A percentile compares a stretch with the other conserved stretches of the same genome.
These are phyloP conservation scores for Lactifluus subvellereus DNA, from an alignment of 768 basidiomycete genomes.

Conservation along the genomic window DNA sequence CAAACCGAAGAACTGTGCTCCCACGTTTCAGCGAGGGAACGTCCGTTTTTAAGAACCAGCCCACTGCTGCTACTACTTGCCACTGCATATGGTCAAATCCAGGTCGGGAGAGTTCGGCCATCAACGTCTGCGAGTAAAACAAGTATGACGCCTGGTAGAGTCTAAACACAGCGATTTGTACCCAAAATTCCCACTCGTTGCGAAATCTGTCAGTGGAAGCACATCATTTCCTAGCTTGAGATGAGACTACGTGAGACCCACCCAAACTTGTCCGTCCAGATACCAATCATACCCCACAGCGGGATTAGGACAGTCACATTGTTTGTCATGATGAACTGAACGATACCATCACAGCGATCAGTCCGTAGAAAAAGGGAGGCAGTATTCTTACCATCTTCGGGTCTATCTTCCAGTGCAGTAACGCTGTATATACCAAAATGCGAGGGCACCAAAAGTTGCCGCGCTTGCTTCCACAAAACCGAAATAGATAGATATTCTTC, in stretches of 20 bases:
- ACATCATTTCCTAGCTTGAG: background rate
- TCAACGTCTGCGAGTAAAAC: constrained; percentile 81
- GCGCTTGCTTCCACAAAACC: constrained; percentile 71
- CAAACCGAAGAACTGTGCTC: constrained; percentile 62
- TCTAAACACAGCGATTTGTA: constrained; percentile 76
- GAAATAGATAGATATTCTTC: constrained; percentile 62
- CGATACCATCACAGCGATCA: background rate
- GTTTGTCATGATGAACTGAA: constrained; percentile 69
- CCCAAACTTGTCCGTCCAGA: constrained; percentile 75
- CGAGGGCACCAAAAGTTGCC: constrained; percentile 61
- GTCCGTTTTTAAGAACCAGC: background rate
- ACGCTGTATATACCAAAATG: constrained; percentile 78
- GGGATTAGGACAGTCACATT: constrained; percentile 72
- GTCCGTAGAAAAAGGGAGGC: constrained; percentile 8
- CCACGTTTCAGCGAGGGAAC: background rate
- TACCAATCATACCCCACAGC: constrained; percentile 80
- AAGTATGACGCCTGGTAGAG: constrained; percentile 85
- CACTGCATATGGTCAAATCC: constrained; percentile 72
- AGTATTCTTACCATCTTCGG: constrained; percentile 68
- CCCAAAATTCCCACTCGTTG: constrained; percentile 85
- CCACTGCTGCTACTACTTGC: constrained; percentile 26
- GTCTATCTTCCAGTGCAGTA: constrained; percentile 58
- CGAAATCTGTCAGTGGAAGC: constrained; percentile 46
- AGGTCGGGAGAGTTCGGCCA: constrained; percentile 82
- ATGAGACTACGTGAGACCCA: constrained; percentile 31